phyloP scores from a whole-genome alignment of 495 filamentous ascomycete species.

The Filosporella fistucella region DNA sequence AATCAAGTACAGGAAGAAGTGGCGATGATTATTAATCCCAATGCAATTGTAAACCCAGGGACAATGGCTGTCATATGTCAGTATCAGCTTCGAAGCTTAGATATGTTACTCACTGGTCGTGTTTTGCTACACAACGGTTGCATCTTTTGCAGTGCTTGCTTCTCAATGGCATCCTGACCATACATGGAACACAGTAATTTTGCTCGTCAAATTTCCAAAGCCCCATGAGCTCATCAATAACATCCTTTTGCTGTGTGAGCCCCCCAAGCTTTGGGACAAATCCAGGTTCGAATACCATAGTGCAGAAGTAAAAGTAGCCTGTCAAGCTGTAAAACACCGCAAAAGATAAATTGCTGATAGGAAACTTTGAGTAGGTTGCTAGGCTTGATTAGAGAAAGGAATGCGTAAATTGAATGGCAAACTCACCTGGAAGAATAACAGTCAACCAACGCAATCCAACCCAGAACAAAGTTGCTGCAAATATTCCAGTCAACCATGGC shows the following conservation, averaged over 20 bases:
- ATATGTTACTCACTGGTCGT: slow-evolving; percentile 83
- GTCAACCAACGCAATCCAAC: slow-evolving; percentile 72
- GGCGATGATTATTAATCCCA: slow-evolving; percentile 88
- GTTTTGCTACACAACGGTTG: slow-evolving; percentile 87
- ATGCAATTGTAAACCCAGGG: slow-evolving; percentile 98
- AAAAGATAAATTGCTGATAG: slow-evolving; percentile 73
- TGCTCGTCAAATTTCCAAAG: slow-evolving; percentile 88
- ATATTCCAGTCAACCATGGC: slow-evolving; percentile 89
- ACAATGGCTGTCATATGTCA: slow-evolving; percentile 65
- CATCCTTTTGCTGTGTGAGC: slow-evolving; percentile 78
- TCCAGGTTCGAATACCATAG: slow-evolving; percentile 86
- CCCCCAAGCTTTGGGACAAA: slow-evolving; percentile 91
- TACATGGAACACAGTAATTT: slow-evolving; percentile 90
- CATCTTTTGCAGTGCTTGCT: slow-evolving; percentile 95
- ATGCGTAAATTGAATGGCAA: slow-evolving; percentile 15
- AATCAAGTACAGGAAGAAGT: slow-evolving; percentile 87
- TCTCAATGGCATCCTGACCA: slow-evolving; percentile 84
- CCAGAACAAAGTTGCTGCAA: slow-evolving; percentile 82
- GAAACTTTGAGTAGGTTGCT: slow-evolving; percentile 62
- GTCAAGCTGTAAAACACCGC: slow-evolving; percentile 57
- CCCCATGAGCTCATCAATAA: slow-evolving; percentile 78
- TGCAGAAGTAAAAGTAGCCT: slow-evolving; percentile 77
- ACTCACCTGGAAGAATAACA: slow-evolving; percentile 63
- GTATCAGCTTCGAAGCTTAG: no score
- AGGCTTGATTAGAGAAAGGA: slow-evolving; percentile 15